Conservation (phyloP, 1,284 basidiomycete genomes). For the Singerocomus rubriflavus region DNA sequence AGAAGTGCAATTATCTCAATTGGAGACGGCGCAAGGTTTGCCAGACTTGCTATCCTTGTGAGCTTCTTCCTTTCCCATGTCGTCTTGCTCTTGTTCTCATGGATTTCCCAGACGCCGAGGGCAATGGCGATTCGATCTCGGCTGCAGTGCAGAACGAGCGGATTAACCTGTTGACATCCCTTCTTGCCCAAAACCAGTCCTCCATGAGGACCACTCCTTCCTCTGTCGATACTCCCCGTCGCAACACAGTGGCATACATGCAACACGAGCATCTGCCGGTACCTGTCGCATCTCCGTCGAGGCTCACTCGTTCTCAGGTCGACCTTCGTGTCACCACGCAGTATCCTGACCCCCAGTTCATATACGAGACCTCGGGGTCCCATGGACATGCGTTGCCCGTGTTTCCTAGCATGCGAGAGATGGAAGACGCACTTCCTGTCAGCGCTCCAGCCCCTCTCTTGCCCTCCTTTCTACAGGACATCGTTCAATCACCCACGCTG, state of each 20-base stretch:
- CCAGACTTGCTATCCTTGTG: conserved; percentile 83
- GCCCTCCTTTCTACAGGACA: conserved; percentile 71
- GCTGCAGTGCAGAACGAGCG: conserved; percentile 79
- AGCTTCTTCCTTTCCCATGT: conserved; percentile 6
- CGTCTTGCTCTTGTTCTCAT: conserved; percentile 8
- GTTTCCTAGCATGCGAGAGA: conserved; percentile 28
- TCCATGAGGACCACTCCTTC: conserved; percentile 18
- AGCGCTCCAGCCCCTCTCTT: conserved; percentile 47
- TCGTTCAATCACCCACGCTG: conserved; percentile 60
- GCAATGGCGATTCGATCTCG: conserved; percentile 80
- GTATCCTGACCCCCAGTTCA: conserved; percentile 46
- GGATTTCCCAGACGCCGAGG: conserved; percentile 61
- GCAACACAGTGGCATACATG: conserved; percentile 46
- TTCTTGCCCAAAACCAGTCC: conserved; percentile 53
- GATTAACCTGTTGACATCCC: conserved; percentile 68
- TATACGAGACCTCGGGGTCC: conserved; percentile 62
- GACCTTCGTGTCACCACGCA: conserved; percentile 40
- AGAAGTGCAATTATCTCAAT: conserved; percentile 80
- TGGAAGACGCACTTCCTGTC: conserved; percentile 16
- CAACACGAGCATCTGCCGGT: conserved; percentile 37
- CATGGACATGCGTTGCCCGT: conserved; percentile 19
- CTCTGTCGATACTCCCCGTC: conserved; percentile 34
- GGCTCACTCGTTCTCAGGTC: conserved; percentile 45
- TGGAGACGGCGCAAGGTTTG: conserved; percentile 86
- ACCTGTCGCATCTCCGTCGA: conserved; percentile 33